Evolutionary conservation across 2,329 filamentous ascomycete species (phyloP).

Genomic region (Trichoderma koningii): DNA sequence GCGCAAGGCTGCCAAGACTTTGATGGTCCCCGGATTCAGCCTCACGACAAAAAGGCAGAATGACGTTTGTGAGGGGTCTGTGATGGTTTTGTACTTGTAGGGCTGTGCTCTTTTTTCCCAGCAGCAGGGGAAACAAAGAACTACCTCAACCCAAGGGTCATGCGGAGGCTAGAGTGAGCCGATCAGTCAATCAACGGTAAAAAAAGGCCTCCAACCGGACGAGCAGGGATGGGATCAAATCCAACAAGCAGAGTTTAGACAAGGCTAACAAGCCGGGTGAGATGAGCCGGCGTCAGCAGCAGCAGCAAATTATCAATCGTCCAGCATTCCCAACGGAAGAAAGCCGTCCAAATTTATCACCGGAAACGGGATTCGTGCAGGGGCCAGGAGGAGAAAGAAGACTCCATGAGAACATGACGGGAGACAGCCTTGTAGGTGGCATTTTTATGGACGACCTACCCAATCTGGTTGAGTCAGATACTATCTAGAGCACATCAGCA

Average conservation of each 20-base stretch:
- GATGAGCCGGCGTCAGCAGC: background rate
- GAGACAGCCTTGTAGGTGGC: background rate
- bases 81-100: conserved; percentile 7
- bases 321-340: background rate
- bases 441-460: too few relatives aligned
- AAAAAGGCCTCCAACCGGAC: background rate
- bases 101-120: background rate
- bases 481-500: background rate
- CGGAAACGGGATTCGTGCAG: background rate
- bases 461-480: too few relatives aligned
- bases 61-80: conserved; percentile 23
- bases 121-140: too few relatives aligned
- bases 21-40: conserved; percentile 7
- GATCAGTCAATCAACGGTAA: background rate
- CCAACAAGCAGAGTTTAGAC: background rate
- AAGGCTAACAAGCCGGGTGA: background rate
- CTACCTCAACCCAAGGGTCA: too few relatives aligned
- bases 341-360: background rate
- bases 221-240: background rate
- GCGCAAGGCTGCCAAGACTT: conserved; percentile 23
- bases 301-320: too few relatives aligned
- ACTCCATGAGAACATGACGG: background rate
- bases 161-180: background rate
- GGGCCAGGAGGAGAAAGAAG: background rate
- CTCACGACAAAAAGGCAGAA: conserved; percentile 3